Evolutionary conservation across 768 basidiomycete genomes (phyloP).

Genomic region (Boletus barrowsii): DNA sequence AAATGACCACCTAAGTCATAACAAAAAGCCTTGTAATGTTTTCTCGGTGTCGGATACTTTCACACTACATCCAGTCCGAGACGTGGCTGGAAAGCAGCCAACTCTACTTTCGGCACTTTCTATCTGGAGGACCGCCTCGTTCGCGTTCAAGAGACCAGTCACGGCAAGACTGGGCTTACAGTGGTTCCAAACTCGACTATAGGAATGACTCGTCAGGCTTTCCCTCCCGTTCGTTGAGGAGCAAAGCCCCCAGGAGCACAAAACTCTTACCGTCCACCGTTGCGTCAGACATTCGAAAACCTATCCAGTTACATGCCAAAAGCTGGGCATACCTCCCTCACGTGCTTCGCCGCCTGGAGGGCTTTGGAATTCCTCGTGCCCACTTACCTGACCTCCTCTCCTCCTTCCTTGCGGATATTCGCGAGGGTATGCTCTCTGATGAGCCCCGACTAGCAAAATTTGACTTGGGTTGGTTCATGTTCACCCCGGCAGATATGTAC

Average conservation of each 20-base stretch:
- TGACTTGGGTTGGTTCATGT: slow-evolving; percentile 41
- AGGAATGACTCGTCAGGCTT: background rate
- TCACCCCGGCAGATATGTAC: slow-evolving; percentile 30
- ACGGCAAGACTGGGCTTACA: slow-evolving; percentile 2
- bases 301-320: slow-evolving; percentile 37
- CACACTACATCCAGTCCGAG: slow-evolving; percentile 10
- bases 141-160: background rate
- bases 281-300: slow-evolving; percentile 11
- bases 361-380: slow-evolving; percentile 45
- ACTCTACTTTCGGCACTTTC: slow-evolving; percentile 16
- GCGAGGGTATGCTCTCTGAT: slow-evolving; percentile 27
- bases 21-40: slow-evolving; percentile 15
- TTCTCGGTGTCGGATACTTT: slow-evolving; percentile 18
- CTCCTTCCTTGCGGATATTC: slow-evolving; percentile 40
- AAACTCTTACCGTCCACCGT: background rate
- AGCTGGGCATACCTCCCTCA: slow-evolving; percentile 36
- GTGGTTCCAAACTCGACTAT: background rate
- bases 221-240: background rate
- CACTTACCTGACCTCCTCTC: slow-evolving; percentile 43
- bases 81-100: slow-evolving; percentile 20
- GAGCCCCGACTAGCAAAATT: slow-evolving; percentile 29
- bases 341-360: slow-evolving; percentile 39
- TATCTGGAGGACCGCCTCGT: background rate
- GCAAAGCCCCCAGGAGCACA: background rate
- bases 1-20: no score